Conservation (phyloP, 73 alveolate species). For the Tetrahymena elliotti region DNA sequence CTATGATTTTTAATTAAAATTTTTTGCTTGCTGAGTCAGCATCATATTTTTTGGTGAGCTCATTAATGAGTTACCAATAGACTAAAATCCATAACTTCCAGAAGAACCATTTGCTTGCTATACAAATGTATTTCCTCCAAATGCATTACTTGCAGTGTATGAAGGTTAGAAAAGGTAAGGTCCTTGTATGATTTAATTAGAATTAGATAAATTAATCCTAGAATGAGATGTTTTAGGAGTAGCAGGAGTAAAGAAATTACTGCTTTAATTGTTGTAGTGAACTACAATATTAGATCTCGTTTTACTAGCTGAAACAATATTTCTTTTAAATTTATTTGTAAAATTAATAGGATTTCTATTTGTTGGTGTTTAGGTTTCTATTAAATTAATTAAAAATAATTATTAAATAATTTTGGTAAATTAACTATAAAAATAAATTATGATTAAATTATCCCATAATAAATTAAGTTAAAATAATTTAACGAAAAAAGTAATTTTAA, state of each 20-base stretch:
- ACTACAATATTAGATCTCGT: neutral
- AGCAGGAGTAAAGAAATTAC: neutral
- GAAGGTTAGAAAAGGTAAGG: neutral
- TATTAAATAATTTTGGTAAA: too few species aligned
- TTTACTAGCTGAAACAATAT: neutral
- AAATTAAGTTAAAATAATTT: too few species aligned
- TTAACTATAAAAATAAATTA: neutral
- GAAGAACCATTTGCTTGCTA: neutral
- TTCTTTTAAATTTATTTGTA: neutral
- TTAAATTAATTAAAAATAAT: too few species aligned
- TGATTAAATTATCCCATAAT: too few species aligned
- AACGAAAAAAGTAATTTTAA: too few species aligned
- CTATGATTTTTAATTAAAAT: neutral
- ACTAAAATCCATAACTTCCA: neutral
- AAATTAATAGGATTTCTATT: neutral
- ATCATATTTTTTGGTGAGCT: neutral
- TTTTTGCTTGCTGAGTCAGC: neutral
- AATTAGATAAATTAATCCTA: neutral
- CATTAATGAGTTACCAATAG: neutral
- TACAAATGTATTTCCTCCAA: neutral
- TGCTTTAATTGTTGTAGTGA: neutral
- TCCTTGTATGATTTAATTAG: neutral
- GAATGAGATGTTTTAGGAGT: neutral
- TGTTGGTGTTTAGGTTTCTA: neutral
- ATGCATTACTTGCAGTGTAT: neutral